Evolutionary conservation across 2,329 filamentous ascomycete species (phyloP).

Genomic region (Berkeleyomyces rouxiae): DNA sequence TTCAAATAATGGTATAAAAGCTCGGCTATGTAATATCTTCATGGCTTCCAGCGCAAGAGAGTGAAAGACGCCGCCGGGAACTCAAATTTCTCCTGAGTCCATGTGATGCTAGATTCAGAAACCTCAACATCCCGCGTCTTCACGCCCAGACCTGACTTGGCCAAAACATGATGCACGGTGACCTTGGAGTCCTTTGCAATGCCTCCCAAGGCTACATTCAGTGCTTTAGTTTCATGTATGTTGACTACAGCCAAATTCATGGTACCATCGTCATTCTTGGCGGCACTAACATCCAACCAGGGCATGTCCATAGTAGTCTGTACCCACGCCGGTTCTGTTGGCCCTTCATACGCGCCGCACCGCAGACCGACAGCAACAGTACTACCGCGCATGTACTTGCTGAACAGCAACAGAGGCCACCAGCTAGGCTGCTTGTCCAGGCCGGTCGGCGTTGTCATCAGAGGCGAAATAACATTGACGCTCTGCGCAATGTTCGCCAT

Average conservation of each 20-base stretch:
- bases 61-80: conserved; percentile 55
- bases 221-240: conserved; percentile 42
- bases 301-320: conserved; percentile 49
- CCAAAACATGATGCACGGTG: conserved; percentile 46
- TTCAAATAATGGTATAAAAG: no score
- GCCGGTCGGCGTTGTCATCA: conserved; percentile 52
- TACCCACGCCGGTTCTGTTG: conserved; percentile 50
- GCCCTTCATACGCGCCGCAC: conserved; percentile 46
- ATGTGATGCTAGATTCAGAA: conserved; percentile 36
- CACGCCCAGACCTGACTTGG: conserved; percentile 35
- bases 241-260: conserved; percentile 59
- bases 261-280: conserved; percentile 38
- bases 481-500: conserved; percentile 69
- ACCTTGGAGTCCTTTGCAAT: conserved; percentile 30
- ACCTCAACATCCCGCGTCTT: conserved; percentile 38
- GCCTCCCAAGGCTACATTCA: conserved; percentile 43
- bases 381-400: conserved; percentile 49
- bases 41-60: conserved; percentile 39
- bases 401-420: conserved; percentile 56
- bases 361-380: conserved; percentile 50
- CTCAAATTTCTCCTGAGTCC: conserved; percentile 33
- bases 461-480: conserved; percentile 61
- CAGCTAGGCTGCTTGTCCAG: conserved; percentile 56
- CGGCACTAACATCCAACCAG: conserved; percentile 52
- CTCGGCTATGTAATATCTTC: background rate